Evolutionary conservation across 108 stramenopile species (phyloP).

Genomic region (Pseudonitzschia multistriata): DNA sequence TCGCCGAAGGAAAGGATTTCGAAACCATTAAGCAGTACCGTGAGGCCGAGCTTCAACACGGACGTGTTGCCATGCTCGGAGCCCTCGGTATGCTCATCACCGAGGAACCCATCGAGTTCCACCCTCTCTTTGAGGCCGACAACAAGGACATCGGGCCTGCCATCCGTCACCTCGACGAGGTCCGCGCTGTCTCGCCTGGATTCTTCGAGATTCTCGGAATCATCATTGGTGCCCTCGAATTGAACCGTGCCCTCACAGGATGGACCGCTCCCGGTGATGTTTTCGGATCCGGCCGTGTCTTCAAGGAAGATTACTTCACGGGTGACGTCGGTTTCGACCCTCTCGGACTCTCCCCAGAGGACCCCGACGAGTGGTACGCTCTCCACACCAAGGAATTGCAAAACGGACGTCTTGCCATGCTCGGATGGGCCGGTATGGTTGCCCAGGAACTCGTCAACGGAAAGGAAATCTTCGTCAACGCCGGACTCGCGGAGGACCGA

Average conservation of each 20-base stretch:
- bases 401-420: conserved; percentile 85
- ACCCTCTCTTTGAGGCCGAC: conserved; percentile 68
- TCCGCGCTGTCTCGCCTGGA: conserved; percentile 44
- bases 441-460: conserved; percentile 77
- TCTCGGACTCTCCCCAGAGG: conserved; percentile 67
- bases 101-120: conserved; percentile 56
- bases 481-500: conserved; percentile 40
- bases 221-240: conserved; percentile 59
- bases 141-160: conserved; percentile 45
- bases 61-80: conserved; percentile 78
- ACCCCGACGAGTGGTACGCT: conserved; percentile 49
- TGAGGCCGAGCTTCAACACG: conserved; percentile 80
- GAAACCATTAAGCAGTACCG: conserved; percentile 74
- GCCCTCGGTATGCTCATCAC: conserved; percentile 65
- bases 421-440: conserved; percentile 67
- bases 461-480: conserved; percentile 53
- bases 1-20: conserved; percentile 54
- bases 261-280: conserved; percentile 64
- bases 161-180: conserved; percentile 49
- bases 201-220: conserved; percentile 55
- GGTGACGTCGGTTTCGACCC: conserved; percentile 87
- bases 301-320: conserved; percentile 70
- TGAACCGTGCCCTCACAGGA: conserved; percentile 54
- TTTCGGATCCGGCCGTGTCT: conserved; percentile 33
- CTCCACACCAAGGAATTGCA: conserved; percentile 88